Evolutionary conservation across 805 yeast species (phyloP).

Genomic region (Saccharomycopsis fibuligera): DNA sequence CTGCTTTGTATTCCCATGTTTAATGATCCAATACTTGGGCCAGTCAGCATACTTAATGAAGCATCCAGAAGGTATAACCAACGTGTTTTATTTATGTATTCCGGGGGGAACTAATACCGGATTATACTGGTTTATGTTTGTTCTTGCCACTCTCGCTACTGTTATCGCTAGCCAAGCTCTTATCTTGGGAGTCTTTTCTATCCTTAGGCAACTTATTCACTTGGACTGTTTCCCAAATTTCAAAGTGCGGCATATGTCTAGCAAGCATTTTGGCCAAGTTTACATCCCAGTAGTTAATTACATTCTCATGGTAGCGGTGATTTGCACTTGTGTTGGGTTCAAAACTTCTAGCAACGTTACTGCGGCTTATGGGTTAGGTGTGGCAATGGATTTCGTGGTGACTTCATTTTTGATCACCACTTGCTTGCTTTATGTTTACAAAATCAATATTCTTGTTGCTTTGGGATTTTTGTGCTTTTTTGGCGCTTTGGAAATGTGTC

Average conservation of each 20-base stretch:
- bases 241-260: constrained; percentile 39
- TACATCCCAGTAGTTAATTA: constrained; percentile 47
- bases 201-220: constrained; percentile 45
- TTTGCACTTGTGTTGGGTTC: constrained; percentile 47
- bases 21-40: constrained; percentile 50
- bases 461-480: constrained; percentile 33
- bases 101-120: constrained; percentile 43
- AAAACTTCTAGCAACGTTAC: constrained; percentile 43
- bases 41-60: constrained; percentile 45
- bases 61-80: constrained; percentile 35
- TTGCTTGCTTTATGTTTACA: constrained; percentile 41
- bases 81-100: constrained; percentile 42
- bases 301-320: constrained; percentile 45
- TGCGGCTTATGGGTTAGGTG: constrained; percentile 57
- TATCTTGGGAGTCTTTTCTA: constrained; percentile 48
- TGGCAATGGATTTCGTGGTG: constrained; percentile 47
- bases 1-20: constrained; percentile 43
- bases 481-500: constrained; percentile 40
- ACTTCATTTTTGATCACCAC: constrained; percentile 43
- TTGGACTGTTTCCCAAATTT: constrained; percentile 50
- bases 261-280: constrained; percentile 41
- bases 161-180: constrained; percentile 58
- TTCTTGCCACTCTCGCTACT: constrained; percentile 47
- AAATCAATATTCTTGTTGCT: constrained; percentile 31
- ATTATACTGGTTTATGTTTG: constrained; percentile 46